phyloP scores from a whole-genome alignment of 257 asterid species.

The Coffea canephora region DNA sequence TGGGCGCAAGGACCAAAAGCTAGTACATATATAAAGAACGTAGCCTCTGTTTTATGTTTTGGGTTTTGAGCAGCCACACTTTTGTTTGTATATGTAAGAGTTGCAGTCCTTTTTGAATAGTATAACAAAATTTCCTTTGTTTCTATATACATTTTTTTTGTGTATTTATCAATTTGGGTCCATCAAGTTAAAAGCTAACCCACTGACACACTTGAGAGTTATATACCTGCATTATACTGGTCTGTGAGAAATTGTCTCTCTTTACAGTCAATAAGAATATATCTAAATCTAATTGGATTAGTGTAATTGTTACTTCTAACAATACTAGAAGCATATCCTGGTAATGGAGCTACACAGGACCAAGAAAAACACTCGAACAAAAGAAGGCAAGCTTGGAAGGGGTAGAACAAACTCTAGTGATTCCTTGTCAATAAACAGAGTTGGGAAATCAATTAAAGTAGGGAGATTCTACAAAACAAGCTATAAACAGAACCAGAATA shows the following conservation, averaged over 20 bases:
- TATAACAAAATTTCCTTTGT: too few relatives aligned
- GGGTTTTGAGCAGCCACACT: too few relatives aligned
- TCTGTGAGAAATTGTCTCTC: background rate
- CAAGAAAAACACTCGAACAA: background rate
- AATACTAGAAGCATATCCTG: background rate
- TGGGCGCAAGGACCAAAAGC: too few relatives aligned
- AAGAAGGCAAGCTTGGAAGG: background rate
- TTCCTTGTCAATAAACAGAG: background rate
- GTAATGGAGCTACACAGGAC: background rate
- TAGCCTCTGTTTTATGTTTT: too few relatives aligned
- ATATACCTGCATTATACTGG: background rate
- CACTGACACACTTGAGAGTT: background rate
- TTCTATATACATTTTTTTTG: too few relatives aligned
- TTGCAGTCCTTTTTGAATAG: too few relatives aligned
- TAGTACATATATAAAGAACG: too few relatives aligned
- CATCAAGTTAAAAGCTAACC: too few relatives aligned
- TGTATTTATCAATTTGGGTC: too few relatives aligned
- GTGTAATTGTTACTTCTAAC: background rate
- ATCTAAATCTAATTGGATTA: background rate
- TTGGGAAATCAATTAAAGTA: background rate
- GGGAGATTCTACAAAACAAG: background rate
- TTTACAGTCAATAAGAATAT: background rate
- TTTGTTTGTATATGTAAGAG: too few relatives aligned
- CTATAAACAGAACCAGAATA: background rate
- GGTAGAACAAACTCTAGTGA: background rate